phyloP scores from a whole-genome alignment of 1,284 basidiomycete species.

The Schizophyllum amplum region DNA sequence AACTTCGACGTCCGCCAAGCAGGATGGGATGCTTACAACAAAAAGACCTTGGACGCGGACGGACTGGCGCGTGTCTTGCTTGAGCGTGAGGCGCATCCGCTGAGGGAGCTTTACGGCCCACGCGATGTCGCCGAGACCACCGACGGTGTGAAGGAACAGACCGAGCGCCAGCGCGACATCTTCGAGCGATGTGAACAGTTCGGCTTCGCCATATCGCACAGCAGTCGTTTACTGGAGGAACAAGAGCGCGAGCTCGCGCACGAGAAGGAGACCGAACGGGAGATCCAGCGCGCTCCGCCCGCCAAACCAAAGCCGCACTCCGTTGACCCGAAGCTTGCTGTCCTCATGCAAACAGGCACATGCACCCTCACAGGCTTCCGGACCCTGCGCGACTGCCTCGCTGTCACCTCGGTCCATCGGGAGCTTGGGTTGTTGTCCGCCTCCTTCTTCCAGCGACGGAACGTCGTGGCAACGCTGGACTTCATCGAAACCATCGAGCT shows the following conservation, averaged over 20 bases:
- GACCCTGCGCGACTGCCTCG: neutral
- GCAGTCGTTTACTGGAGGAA: slow-evolving; percentile 5
- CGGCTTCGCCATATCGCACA: neutral
- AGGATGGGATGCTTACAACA: neutral
- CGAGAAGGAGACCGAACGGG: slow-evolving; percentile 10
- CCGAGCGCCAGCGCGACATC: neutral
- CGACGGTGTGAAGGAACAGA: neutral
- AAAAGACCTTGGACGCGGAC: neutral
- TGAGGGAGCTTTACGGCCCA: slow-evolving; percentile 9
- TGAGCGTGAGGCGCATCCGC: slow-evolving; percentile 8
- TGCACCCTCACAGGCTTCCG: neutral
- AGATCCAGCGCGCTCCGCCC: slow-evolving; percentile 7
- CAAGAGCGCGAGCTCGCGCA: slow-evolving; percentile 11
- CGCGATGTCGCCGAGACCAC: neutral
- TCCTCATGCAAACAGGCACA: neutral
- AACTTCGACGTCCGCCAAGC: slow-evolving; percentile 7
- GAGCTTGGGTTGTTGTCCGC: neutral
- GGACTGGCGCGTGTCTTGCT: neutral
- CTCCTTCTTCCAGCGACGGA: slow-evolving; percentile 1
- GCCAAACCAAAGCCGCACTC: slow-evolving; percentile 4
- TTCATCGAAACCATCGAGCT: slow-evolving; percentile 7
- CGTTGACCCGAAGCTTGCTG: neutral
- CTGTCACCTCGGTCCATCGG: neutral
- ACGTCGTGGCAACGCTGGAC: slow-evolving; percentile 3
- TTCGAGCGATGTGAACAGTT: neutral